Conservation (phyloP, 306 rosid genomes). For the Begonia peltatifolia region DNA sequence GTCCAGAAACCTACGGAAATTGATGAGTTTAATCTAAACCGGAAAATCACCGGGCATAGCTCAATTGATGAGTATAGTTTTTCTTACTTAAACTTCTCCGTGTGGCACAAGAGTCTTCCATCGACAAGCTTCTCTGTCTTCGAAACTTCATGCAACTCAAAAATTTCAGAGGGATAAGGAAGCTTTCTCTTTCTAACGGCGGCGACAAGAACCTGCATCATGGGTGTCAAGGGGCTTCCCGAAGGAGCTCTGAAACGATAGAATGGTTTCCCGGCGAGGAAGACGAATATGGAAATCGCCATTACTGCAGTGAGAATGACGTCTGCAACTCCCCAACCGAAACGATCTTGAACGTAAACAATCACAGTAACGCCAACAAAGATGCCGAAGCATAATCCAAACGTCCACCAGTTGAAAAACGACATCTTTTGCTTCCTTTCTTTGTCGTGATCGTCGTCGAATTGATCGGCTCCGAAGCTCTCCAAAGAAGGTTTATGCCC, state of each 20-base stretch:
- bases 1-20: conserved; percentile 17
- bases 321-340: conserved; percentile 68
- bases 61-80: neutral
- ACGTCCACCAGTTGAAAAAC: conserved; percentile 93
- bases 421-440: conserved; percentile 84
- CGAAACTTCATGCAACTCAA: conserved; percentile 41
- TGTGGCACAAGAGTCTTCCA: conserved; percentile 46
- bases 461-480: conserved; percentile 94
- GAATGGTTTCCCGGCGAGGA: conserved; percentile 45
- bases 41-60: neutral
- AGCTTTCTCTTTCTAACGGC: conserved; percentile 56
- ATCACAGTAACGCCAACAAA: conserved; percentile 68
- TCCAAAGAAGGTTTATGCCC: conserved; percentile 87
- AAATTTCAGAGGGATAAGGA: conserved; percentile 38
- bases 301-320: conserved; percentile 46
- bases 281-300: conserved; percentile 56
- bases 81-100: conserved; percentile 52
- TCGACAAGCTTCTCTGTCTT: conserved; percentile 12
- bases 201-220: conserved; percentile 75
- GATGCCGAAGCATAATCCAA: conserved; percentile 65
- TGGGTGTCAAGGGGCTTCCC: conserved; percentile 94
- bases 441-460: conserved; percentile 50
- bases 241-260: conserved; percentile 48
- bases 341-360: conserved; percentile 69
- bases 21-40: neutral